Evolutionary conservation across 2,329 filamentous ascomycete species (phyloP).

Genomic region (Balansia obtecta): DNA sequence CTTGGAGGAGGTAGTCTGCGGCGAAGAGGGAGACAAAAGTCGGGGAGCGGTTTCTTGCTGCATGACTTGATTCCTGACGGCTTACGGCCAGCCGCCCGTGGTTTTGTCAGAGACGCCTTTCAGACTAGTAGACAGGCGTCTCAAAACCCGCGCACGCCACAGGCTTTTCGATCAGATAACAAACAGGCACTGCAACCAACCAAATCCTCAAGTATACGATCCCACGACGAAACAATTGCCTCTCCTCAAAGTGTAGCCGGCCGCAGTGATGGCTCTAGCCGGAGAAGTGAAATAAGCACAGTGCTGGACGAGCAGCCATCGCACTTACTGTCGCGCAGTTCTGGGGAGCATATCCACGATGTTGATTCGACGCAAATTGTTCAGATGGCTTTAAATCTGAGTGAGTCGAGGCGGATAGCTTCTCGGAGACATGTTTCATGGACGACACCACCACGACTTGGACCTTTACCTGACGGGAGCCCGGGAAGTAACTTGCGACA

Average conservation of each 20-base stretch:
- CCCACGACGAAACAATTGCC: background rate
- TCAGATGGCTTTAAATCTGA: conserved; percentile 79
- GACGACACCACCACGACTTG: conserved; percentile 36
- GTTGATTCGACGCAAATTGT: conserved; percentile 83
- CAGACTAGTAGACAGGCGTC: conserved; percentile 12
- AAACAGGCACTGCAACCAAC: background rate
- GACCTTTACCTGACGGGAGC: conserved; percentile 39
- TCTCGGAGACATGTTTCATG: conserved; percentile 43
- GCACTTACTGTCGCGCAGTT: background rate
- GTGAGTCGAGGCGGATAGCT: conserved; percentile 61
- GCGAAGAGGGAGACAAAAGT: conserved; percentile 28
- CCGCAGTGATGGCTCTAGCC: background rate
- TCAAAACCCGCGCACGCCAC: background rate
- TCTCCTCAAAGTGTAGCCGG: background rate
- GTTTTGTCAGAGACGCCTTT: conserved; percentile 14
- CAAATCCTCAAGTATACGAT: background rate
- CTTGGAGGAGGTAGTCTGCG: conserved; percentile 15
- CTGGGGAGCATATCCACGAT: conserved; percentile 31
- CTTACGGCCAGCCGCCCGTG: conserved; percentile 19
- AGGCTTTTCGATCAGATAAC: conserved; percentile 1
- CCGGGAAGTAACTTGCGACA: conserved; percentile 49
- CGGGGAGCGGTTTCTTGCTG: conserved; percentile 39
- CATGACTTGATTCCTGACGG: conserved; percentile 27
- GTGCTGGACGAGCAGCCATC: background rate
- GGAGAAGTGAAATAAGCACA: background rate